Conservation (phyloP, 306 rosid genomes). For the Hylodesmum podocarpum region DNA sequence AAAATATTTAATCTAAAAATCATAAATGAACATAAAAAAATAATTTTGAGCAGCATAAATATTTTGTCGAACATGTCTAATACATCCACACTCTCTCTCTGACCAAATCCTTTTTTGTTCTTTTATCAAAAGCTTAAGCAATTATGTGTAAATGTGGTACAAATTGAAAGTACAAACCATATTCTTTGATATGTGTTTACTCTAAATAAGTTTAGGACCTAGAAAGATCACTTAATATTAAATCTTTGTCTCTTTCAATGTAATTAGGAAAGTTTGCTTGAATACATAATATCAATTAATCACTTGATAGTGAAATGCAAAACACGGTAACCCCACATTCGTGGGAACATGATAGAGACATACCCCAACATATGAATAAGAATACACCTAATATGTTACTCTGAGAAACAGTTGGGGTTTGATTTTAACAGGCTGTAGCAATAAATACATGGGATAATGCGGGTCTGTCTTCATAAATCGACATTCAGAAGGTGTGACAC, state of each 20-base stretch:
- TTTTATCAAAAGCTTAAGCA: neutral
- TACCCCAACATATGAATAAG: neutral
- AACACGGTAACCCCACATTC: neutral
- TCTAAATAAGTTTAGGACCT: neutral
- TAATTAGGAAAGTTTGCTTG: neutral
- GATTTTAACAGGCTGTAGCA: constrained; percentile 10
- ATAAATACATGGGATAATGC: neutral
- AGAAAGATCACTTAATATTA: neutral
- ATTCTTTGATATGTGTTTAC: neutral
- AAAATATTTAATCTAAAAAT: too few relatives aligned
- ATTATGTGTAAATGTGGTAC: neutral
- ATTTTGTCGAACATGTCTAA: neutral
- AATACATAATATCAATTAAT: constrained; percentile 2
- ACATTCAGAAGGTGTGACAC: neutral
- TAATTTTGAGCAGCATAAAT: too few relatives aligned
- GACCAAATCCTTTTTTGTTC: neutral
- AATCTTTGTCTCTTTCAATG: neutral
- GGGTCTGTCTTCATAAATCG: neutral
- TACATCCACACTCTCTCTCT: neutral
- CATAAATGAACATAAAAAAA: too few relatives aligned
- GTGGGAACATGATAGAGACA: constrained; percentile 21
- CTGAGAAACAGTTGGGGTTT: neutral
- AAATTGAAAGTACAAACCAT: neutral
- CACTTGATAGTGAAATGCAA: neutral
- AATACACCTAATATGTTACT: neutral